phyloP scores from a whole-genome alignment of 441 rosid genomes.

The Gossypium davidsonii region DNA sequence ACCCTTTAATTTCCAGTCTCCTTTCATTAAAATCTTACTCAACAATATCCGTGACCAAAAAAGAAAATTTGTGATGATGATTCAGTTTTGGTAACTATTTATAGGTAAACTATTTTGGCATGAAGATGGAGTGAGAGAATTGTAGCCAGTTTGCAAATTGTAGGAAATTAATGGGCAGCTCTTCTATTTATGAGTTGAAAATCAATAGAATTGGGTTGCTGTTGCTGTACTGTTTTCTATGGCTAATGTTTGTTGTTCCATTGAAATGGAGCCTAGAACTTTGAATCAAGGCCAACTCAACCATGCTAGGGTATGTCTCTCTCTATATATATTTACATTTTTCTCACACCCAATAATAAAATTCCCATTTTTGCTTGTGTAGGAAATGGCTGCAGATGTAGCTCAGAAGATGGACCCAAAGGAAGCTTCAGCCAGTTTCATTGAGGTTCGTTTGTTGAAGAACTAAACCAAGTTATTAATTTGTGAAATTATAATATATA shows the following conservation, averaged over 20 bases:
- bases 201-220: neutral
- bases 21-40: too few species aligned
- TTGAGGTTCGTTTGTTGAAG: neutral
- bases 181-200: neutral
- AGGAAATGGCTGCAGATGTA: constrained; percentile 15
- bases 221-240: neutral
- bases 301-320: neutral
- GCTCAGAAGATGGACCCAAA: constrained; percentile 4
- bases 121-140: neutral
- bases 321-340: neutral
- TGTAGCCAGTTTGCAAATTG: neutral
- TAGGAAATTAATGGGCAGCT: neutral
- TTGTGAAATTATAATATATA: too few species aligned
- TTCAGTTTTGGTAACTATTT: neutral
- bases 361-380: neutral
- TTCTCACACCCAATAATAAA: too few species aligned
- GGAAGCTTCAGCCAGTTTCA: neutral
- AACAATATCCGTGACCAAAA: neutral
- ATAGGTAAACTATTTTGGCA: neutral
- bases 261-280: constrained; percentile 12
- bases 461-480: too few species aligned
- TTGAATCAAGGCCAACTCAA: constrained; percentile 12
- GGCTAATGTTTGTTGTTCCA: constrained; percentile 9
- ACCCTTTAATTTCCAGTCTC: neutral
- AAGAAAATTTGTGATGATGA: neutral